These are phyloP conservation scores for Epicoccum nigrum DNA, from an alignment of 2,329 filamentous ascomycete species.

Conservation along the genomic window DNA sequence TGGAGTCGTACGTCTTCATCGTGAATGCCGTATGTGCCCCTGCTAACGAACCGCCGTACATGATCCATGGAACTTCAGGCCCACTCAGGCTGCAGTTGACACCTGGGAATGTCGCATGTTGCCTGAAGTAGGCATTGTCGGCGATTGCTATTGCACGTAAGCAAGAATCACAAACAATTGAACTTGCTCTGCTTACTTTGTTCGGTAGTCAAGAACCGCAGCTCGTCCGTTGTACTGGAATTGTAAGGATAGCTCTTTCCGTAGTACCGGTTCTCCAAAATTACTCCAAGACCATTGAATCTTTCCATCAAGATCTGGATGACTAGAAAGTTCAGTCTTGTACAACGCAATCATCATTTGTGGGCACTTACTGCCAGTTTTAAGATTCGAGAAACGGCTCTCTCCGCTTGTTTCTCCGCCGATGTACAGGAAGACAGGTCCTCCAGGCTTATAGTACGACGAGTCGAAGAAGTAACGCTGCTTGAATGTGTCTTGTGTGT, in stretches of 20 bases:
- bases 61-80: slow-evolving; percentile 54
- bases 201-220: slow-evolving; percentile 58
- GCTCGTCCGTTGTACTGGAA: slow-evolving; percentile 56
- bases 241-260: slow-evolving; percentile 58
- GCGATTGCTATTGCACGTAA: slow-evolving; percentile 48
- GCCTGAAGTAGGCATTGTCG: slow-evolving; percentile 60
- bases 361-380: slow-evolving; percentile 47
- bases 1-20: slow-evolving; percentile 53
- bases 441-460: slow-evolving; percentile 61
- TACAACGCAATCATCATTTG: neutral
- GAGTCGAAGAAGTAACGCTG: slow-evolving; percentile 63
- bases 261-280: slow-evolving; percentile 61
- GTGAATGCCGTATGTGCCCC: slow-evolving; percentile 55
- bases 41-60: slow-evolving; percentile 54
- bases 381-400: slow-evolving; percentile 46
- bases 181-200: slow-evolving; percentile 43
- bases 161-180: neutral
- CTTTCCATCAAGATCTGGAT: slow-evolving; percentile 62
- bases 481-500: slow-evolving; percentile 57
- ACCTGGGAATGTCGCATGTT: slow-evolving; percentile 55
- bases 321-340: slow-evolving; percentile 37
- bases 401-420: slow-evolving; percentile 54
- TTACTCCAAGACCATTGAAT: slow-evolving; percentile 61
- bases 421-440: slow-evolving; percentile 58
- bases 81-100: slow-evolving; percentile 52